Base-by-base conservation (phyloP, 139 green algal genomes). In the Pleodorina starrii region DNA sequence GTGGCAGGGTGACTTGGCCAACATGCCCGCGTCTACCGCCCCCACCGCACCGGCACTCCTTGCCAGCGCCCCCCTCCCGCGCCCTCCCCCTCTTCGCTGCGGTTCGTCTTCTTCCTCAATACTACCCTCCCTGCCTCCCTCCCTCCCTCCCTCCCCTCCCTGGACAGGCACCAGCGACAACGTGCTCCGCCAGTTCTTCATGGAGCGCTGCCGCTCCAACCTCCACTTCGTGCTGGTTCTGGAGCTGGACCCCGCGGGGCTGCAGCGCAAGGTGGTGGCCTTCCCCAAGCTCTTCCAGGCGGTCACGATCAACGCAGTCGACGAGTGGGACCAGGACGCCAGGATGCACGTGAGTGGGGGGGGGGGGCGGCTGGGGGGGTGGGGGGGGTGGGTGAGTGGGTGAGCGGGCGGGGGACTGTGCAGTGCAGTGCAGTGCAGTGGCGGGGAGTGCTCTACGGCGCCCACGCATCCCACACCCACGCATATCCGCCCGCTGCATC, bases 151-250 rank as follows among this genome's bases (percentile, higher is more conserved):
- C 63, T 73, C n/a, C 63, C 63, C n/a, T 29, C 75, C 46, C 46
- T n/a, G n/a, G 14, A 60, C 78, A 91, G 88, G 79, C 66, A 38
- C 84, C 36, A 44, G 54, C 50, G 90, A 93, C 79, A 76, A 57
- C 57, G 72, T 94, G 85, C 78, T 89, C 63, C 84, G 86, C 16
- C 76, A 91, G 78, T 95, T 93, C 87, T 95, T 95, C 84, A 76
- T 92, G 50, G 90, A 95, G 38, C 88, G 90, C 68, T 94, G 92
- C 86, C 86, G 89, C 29, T 71, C 92, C 86, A 95, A 94, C 84
- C 46, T 95, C 84, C 93, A 95, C 87, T 89, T 94, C 85, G 42
- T 90, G 35, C 43, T 93, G 73, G 69, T 91, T 27, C 23, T 89
- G 57, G 90, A 93, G 72, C 23, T 32, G n/a, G 82, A 79, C 43